A percentile compares a stretch with the other conserved stretches of the same genome.
These are phyloP conservation scores for Dicorynia guianensis DNA, from an alignment of 306 rosid genomes.

Conservation along the genomic window DNA sequence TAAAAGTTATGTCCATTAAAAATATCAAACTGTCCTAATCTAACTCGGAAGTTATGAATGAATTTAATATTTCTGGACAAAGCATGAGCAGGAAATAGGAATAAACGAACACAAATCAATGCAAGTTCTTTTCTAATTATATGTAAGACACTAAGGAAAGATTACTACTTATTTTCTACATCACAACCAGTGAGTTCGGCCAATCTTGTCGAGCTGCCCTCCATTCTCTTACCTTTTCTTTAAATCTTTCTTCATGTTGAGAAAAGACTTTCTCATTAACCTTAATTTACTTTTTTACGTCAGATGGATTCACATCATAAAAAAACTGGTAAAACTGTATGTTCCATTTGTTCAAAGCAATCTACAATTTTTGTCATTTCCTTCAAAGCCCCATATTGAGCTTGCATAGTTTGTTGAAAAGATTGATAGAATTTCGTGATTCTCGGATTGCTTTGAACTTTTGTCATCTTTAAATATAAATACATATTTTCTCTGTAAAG, in stretches of 20 bases:
- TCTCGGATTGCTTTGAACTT: too few relatives aligned
- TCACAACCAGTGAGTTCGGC: background rate
- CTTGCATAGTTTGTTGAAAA: too few relatives aligned
- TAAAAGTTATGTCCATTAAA: too few relatives aligned
- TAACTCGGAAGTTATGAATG: too few relatives aligned
- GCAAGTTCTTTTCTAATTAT: too few relatives aligned
- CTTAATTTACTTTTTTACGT: background rate
- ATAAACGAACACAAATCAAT: too few relatives aligned
- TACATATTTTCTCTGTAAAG: background rate
- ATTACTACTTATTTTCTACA: too few relatives aligned
- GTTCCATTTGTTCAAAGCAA: background rate
- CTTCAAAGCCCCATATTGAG: background rate
- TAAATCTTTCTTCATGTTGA: background rate
- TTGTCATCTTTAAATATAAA: background rate
- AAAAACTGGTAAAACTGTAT: background rate
- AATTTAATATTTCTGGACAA: too few relatives aligned
- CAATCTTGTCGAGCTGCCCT: background rate
- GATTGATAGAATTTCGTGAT: too few relatives aligned
- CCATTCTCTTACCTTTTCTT: background rate
- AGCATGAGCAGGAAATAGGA: too few relatives aligned
- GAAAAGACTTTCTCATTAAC: background rate
- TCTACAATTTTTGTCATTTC: background rate
- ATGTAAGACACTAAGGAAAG: too few relatives aligned
- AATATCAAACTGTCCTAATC: too few relatives aligned
- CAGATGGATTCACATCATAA: background rate